Evolutionary conservation across 2,329 filamentous ascomycete species (phyloP).

Genomic region (Aspergillus vadensis): DNA sequence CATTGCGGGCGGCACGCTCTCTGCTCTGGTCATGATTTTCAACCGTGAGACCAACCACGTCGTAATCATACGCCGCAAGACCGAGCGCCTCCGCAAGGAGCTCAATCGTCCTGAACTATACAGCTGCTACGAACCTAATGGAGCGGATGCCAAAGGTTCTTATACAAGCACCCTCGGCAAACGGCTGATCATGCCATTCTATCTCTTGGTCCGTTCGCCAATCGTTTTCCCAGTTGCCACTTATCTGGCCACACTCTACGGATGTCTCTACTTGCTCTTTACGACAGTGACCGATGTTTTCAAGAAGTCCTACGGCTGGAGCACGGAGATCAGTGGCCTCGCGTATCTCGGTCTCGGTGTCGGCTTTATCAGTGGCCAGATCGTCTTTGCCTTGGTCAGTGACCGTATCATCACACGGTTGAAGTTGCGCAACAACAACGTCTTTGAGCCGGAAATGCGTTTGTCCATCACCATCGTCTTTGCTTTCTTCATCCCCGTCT

Average conservation of each 20-base stretch:
- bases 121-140: slow-evolving; percentile 16
- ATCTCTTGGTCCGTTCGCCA: slow-evolving; percentile 11
- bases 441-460: slow-evolving; percentile 50
- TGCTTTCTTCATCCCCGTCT: slow-evolving; percentile 55
- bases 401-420: slow-evolving; percentile 32
- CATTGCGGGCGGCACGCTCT: slow-evolving; percentile 11
- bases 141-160: background rate
- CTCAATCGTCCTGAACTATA: slow-evolving; percentile 13
- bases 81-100: slow-evolving; percentile 9
- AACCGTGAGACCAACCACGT: slow-evolving; percentile 20
- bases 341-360: slow-evolving; percentile 52
- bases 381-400: slow-evolving; percentile 36
- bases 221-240: slow-evolving; percentile 12
- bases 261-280: slow-evolving; percentile 17
- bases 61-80: slow-evolving; percentile 17
- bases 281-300: slow-evolving; percentile 17
- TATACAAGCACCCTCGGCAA: background rate
- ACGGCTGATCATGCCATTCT: slow-evolving; percentile 3
- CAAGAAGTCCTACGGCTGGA: slow-evolving; percentile 14
- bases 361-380: slow-evolving; percentile 39
- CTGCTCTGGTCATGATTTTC: slow-evolving; percentile 12
- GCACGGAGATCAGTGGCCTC: slow-evolving; percentile 20
- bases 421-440: slow-evolving; percentile 38
- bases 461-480: slow-evolving; percentile 58
- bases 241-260: slow-evolving; percentile 15